Base-by-base conservation (phyloP, 257 asterid species). In the Plectranthus barbatus region DNA sequence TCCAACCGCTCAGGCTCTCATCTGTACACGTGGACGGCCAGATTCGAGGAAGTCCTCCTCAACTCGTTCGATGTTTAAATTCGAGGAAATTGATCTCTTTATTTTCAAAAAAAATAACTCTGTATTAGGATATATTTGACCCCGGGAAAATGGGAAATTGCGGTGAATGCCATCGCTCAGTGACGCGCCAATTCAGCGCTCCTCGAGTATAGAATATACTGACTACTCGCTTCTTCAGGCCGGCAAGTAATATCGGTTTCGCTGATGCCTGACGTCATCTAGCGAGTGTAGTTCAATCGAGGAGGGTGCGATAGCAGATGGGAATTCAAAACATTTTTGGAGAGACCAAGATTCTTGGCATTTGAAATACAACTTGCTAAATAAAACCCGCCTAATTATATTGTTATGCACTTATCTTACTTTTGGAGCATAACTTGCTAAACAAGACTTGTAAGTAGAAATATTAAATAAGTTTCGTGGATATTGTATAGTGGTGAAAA, bases 61-160 rank as follows among this genome's bases (percentile, higher is more conserved):
- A 65, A 64, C 21, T 31, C 55, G 76, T 67, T 47, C 69, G 77
- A 53, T 9, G 2, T 18, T 60, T 77, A 60, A 66, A 5, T 19
- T 14, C 67, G 11, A 19, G 46, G 9, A 45, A 58, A 57, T 24
- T n/a, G n/a, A n/a, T n/a, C n/a, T n/a, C n/a, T n/a, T n/a, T n/a
- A n/a, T n/a, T n/a, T n/a, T n/a, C n/a, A n/a, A n/a, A n/a, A n/a
- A n/a, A n/a, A n/a, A n/a, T n/a, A n/a, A n/a, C n/a, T n/a, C n/a
- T n/a, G n/a, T n/a, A n/a, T n/a, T n/a, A n/a, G n/a, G n/a, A n/a
- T n/a, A n/a, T n/a, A n/a, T n/a, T n/a, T n/a, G n/a, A n/a, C n/a
- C n/a, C n/a, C n/a, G n/a, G n/a, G n/a, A n/a, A n/a, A n/a, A n/a
- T n/a, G n/a, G n/a, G n/a, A n/a, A n/a, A n/a, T n/a, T n/a, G n/a